phyloP scores from a whole-genome alignment of 345 rosid species.

The Citrus sp. region DNA sequence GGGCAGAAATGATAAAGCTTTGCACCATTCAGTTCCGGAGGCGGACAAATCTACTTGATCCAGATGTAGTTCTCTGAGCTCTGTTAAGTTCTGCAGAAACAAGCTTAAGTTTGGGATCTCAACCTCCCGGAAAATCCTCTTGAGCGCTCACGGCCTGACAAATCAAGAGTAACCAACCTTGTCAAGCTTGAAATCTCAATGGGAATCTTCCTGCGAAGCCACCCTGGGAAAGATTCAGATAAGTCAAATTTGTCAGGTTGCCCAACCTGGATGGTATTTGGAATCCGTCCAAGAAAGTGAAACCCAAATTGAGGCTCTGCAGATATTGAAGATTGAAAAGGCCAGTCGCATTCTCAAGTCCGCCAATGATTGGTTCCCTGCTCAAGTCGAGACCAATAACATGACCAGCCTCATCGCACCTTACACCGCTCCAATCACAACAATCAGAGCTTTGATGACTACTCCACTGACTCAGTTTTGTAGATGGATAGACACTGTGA shows the following conservation, averaged over 20 bases:
- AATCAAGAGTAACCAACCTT: conserved; percentile 32
- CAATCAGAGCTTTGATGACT: neutral
- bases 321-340: conserved; percentile 22
- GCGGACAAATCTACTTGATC: conserved; percentile 28
- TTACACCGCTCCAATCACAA: conserved; percentile 18
- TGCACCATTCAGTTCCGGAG: conserved; percentile 24
- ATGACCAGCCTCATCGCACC: conserved; percentile 7
- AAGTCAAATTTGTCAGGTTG: neutral
- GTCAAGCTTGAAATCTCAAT: conserved; percentile 18
- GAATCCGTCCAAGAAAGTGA: neutral
- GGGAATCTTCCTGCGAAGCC: conserved; percentile 38
- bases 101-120: neutral
- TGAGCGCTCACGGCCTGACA: conserved; percentile 6
- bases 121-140: no score
- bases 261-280: conserved; percentile 2
- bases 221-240: conserved; percentile 19
- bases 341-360: conserved; percentile 12
- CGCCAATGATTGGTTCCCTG: conserved; percentile 13
- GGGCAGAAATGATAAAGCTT: conserved; percentile 23
- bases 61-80: conserved; percentile 22
- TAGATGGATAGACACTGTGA: no score
- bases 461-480: neutral
- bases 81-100: conserved; percentile 10
- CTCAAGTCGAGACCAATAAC: no score
- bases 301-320: conserved; percentile 12